A percentile compares a stretch with the other conserved stretches of the same genome.
These are phyloP conservation scores for Backusella tarrabulga DNA, from an alignment of 192 early-diverging fungal species.

Conservation along the genomic window DNA sequence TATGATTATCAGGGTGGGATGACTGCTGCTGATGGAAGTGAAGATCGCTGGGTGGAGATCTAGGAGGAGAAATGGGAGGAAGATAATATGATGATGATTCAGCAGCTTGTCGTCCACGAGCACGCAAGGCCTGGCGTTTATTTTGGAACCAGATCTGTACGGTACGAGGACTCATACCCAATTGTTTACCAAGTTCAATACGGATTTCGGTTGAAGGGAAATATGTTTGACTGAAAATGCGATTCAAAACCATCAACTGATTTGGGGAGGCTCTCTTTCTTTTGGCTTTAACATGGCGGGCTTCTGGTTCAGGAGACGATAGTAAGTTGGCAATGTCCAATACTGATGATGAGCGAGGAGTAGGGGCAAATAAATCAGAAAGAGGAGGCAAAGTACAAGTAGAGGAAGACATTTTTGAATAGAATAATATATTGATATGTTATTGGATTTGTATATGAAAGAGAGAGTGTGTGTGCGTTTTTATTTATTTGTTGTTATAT, in stretches of 20 bases:
- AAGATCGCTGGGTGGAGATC: constrained; percentile 2
- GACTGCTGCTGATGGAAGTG: not conserved
- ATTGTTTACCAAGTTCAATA: constrained; percentile 58
- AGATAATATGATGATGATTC: not conserved
- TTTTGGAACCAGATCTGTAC: constrained; percentile 97
- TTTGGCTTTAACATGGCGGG: constrained; percentile 30
- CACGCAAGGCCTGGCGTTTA: constrained; percentile 58
- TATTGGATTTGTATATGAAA: not conserved
- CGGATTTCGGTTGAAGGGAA: constrained; percentile 75
- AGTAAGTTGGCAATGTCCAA: not conserved
- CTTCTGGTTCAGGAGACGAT: not conserved
- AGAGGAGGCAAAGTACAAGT: constrained; percentile 30
- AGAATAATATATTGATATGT: constrained; percentile 39
- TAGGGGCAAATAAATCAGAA: constrained; percentile 22
- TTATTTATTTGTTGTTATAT: not conserved
- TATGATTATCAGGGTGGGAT: not conserved
- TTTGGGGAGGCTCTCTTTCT: constrained; percentile 49
- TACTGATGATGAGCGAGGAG: constrained; percentile 9
- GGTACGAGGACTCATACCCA: constrained; percentile 79
- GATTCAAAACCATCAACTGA: constrained; percentile 55
- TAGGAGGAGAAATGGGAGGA: constrained; percentile 4
- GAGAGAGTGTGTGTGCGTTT: not conserved
- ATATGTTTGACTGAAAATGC: constrained; percentile 63
- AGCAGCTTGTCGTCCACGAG: not conserved
- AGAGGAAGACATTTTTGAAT: constrained; percentile 3